These are phyloP conservation scores for Chondrus crispus DNA, from an alignment of 23 red algal species.

Conservation along the genomic window DNA sequence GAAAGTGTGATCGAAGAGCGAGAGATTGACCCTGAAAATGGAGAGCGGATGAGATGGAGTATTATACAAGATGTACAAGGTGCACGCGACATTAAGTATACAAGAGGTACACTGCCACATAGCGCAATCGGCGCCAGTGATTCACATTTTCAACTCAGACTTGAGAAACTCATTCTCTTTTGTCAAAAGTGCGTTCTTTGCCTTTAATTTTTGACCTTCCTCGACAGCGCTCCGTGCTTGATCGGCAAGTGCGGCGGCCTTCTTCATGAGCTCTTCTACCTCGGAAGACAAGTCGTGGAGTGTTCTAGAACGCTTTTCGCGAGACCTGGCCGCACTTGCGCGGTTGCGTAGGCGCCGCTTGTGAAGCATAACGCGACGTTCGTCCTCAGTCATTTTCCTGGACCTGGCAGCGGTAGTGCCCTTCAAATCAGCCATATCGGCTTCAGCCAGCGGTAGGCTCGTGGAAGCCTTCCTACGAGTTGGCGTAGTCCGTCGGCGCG, in stretches of 20 bases:
- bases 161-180: conserved; percentile 60
- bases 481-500: background rate
- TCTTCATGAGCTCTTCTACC: conserved; percentile 51
- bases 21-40: too few relatives aligned
- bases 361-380: conserved; percentile 61
- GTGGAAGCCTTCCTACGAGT: background rate
- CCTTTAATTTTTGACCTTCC: conserved; percentile 9
- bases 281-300: conserved; percentile 30
- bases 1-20: too few relatives aligned
- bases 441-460: background rate
- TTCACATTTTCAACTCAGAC: conserved; percentile 47
- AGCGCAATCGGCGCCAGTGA: too few relatives aligned
- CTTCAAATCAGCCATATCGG: conserved; percentile 45
- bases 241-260: conserved; percentile 1
- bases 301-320: conserved; percentile 54
- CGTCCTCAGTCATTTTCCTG: conserved; percentile 73
- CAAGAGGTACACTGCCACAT: too few relatives aligned
- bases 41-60: too few relatives aligned
- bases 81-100: too few relatives aligned
- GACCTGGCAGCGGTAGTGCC: conserved; percentile 79
- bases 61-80: too few relatives aligned
- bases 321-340: conserved; percentile 47
- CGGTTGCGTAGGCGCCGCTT: conserved; percentile 83
- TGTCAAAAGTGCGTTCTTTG: conserved; percentile 31
- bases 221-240: conserved; percentile 32